Percentiles rank a stretch among this genome's conserved stretches.
Conservation (phyloP, 345 rosid genomes). For the Arabidopsis suecica region DNA sequence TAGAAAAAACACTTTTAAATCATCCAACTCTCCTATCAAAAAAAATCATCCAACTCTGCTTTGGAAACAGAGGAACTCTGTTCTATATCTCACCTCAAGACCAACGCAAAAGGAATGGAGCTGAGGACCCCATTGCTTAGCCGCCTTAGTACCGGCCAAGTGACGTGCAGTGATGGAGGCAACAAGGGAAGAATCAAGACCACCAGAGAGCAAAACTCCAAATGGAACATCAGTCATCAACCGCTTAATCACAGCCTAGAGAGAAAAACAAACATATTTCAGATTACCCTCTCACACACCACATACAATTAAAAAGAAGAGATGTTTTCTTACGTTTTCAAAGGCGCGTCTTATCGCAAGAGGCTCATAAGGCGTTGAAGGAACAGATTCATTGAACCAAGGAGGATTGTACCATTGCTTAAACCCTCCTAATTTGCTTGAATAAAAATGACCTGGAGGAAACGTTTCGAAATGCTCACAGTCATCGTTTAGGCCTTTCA, state of each 20-base stretch:
- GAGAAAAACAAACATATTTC: neutral
- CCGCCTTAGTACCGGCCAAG: constrained; percentile 71
- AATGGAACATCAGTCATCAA: constrained; percentile 95
- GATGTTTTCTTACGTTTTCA: constrained; percentile 61
- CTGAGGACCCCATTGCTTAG: constrained; percentile 83
- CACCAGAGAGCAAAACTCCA: constrained; percentile 93
- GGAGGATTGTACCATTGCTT: constrained; percentile 90
- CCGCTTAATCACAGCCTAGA: constrained; percentile 90
- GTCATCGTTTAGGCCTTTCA: constrained; percentile 88
- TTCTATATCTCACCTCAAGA: constrained; percentile 62
- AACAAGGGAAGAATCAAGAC: constrained; percentile 91
- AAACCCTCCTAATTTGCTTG: constrained; percentile 77
- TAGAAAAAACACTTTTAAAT: neutral
- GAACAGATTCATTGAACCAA: constrained; percentile 75
- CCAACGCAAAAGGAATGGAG: constrained; percentile 95
- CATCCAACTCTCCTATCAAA: neutral
- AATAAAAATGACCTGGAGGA: constrained; percentile 91
- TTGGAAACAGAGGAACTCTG: constrained; percentile 29
- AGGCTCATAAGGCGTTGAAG: constrained; percentile 78
- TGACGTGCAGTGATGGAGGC: constrained; percentile 87
- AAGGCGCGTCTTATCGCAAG: constrained; percentile 70
- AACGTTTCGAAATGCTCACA: constrained; percentile 89
- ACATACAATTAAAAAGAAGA: neutral
- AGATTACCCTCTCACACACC: neutral
- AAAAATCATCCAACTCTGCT: neutral